A percentile compares a stretch with the other conserved stretches of the same genome.
Conservation (phyloP, 768 basidiomycete genomes). For the Leccinum arenicola region DNA sequence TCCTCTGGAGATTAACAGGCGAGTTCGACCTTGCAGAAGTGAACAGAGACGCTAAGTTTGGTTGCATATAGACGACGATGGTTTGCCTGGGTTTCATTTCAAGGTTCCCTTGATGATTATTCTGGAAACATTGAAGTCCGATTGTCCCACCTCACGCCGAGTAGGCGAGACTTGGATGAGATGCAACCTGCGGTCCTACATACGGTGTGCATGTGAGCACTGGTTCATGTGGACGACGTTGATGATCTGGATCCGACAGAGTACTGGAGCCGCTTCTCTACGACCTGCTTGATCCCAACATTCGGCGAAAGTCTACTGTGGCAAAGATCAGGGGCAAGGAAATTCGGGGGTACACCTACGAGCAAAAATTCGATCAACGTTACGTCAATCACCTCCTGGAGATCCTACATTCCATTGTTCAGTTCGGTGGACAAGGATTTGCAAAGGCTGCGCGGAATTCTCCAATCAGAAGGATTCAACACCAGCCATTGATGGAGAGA, state of each 20-base stretch:
- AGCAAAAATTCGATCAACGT: slow-evolving; percentile 73
- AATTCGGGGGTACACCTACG: slow-evolving; percentile 65
- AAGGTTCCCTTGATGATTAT: slow-evolving; percentile 86
- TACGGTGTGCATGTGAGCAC: slow-evolving; percentile 52
- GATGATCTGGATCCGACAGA: slow-evolving; percentile 38
- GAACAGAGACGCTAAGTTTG: slow-evolving; percentile 6
- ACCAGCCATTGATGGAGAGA: slow-evolving; percentile 59
- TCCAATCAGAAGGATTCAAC: slow-evolving; percentile 60
- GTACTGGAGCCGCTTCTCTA: slow-evolving; percentile 85
- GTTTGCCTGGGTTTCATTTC: slow-evolving; percentile 78
- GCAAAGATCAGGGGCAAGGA: slow-evolving; percentile 62
- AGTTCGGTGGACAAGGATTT: slow-evolving; percentile 90
- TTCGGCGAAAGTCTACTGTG: slow-evolving; percentile 49
- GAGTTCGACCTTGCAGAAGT: slow-evolving; percentile 13
- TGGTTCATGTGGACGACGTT: background rate
- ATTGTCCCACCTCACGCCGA: slow-evolving; percentile 70
- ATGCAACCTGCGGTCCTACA: slow-evolving; percentile 86
- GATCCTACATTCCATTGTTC: slow-evolving; percentile 68
- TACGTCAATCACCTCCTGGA: slow-evolving; percentile 74
- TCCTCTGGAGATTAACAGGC: slow-evolving; percentile 90
- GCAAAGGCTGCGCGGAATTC: slow-evolving; percentile 68
- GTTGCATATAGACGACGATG: slow-evolving; percentile 61
- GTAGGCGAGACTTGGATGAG: slow-evolving; percentile 98
- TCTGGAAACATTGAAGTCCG: slow-evolving; percentile 75
- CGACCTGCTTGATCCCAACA: slow-evolving; percentile 69